Evolutionary conservation across 129 eudicot species (phyloP).

Genomic region (Daucus carota): DH1_v3.0 NC_030385.2:37865501-37866000

Average conservation of each 20-base stretch:
- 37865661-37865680: no score
- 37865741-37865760: background rate
- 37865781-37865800: background rate
- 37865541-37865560: constrained; percentile 1
- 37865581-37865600: background rate
- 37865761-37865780: constrained; percentile 3
- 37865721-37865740: background rate
- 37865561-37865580: background rate
- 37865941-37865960: background rate
- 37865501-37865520: background rate
- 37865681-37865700: background rate
- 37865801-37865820: background rate
- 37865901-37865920: constrained; percentile 5
- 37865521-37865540: background rate
- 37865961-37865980: constrained; percentile 50
- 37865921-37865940: background rate
- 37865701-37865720: background rate
- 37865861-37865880: background rate
- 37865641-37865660: background rate
- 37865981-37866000: constrained; percentile 57
- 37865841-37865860: background rate
- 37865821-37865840: background rate
- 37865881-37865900: background rate
- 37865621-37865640: background rate
- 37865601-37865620: background rate